Evolutionary conservation across 2,329 filamentous ascomycete species (phyloP), one percentile per base, ranked within the genome.

Genomic region (Nemania serpens): DNA sequence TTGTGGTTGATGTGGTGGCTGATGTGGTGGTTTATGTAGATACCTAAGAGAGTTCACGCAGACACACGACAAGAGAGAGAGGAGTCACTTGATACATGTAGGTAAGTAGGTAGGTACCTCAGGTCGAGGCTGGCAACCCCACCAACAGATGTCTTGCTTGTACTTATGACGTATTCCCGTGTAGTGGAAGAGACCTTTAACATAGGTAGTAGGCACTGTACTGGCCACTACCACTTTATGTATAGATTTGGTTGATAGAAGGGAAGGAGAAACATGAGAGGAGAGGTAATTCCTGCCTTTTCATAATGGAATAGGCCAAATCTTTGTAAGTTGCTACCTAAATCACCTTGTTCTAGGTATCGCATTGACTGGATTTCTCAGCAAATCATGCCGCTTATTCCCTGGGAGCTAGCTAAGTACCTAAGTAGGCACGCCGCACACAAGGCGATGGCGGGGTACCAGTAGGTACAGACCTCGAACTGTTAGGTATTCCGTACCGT

Each of bases 351-450:
- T 12, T 10, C 11, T 48, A 45, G 42, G 42, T 49, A 36, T 61
- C 13, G 48, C 58, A 61, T 58, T 51, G 12, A 51, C 46, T 52
- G 41, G 46, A 62, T 59, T 62, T 62, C 59, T 62, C 55, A 62
- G 59, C 59, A 59, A 59, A 59, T 62, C 59, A 62, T 62, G 59
- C 55, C 18, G 39, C 50, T 37, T 29, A 39, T 51, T 51, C 22
- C 49, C 33, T 33, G 22, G 36, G 10, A 61, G 54, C 54, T 58
- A 53, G 13, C 43, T 9, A 5, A 17, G 17, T 11, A 39, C 17
- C 41, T 34, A 48, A 17, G 29, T 42, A 42, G 37, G 22, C n/a
- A n/a, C n/a, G n/a, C n/a, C n/a, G 34, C 42, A 51, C 13, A 7
- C 20, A 22, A 20, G 42, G 39, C 7, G 12, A 33, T 47, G 45